A percentile compares a stretch with the other conserved stretches of the same genome.
phyloP scores from a whole-genome alignment of 345 rosid species.

The Acer negundo region DNA sequence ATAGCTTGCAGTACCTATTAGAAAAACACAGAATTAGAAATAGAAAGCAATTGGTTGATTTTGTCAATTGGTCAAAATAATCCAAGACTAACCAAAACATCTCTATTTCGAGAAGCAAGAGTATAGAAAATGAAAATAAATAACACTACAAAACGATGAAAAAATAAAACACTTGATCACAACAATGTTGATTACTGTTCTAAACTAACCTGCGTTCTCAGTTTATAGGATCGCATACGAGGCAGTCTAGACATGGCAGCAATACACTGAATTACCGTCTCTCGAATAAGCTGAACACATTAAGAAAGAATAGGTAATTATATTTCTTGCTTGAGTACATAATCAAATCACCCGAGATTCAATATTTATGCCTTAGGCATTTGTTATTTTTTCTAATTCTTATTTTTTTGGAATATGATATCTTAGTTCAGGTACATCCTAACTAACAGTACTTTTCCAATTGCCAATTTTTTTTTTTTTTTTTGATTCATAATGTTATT shows the following conservation, averaged over 20 bases:
- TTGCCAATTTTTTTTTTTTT: not conserved
- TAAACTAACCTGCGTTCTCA: slow-evolving; percentile 64
- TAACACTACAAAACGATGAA: not conserved
- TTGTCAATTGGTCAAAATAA: no score
- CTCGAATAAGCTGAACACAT: slow-evolving; percentile 67
- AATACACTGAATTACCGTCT: slow-evolving; percentile 89
- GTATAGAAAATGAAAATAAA: not conserved
- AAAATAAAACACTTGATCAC: not conserved
- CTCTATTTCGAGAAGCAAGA: not conserved
- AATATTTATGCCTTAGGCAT: not conserved
- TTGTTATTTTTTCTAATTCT: not conserved
- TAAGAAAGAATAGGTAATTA: not conserved
- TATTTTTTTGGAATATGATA: not conserved
- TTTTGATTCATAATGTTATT: not conserved
- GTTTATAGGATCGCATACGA: slow-evolving; percentile 65
- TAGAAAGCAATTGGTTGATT: not conserved
- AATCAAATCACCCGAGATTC: not conserved
- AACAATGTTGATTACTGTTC: not conserved
- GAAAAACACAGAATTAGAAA: not conserved
- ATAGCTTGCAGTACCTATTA: slow-evolving; percentile 64
- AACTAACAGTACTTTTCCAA: not conserved
- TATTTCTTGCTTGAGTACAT: not conserved
- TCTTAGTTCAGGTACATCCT: not conserved
- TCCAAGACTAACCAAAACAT: not conserved
- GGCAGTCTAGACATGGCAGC: slow-evolving; percentile 70